Base-by-base conservation (phyloP, 108 stramenopile species). In the Cyclostephanos invisitatus region DNA sequence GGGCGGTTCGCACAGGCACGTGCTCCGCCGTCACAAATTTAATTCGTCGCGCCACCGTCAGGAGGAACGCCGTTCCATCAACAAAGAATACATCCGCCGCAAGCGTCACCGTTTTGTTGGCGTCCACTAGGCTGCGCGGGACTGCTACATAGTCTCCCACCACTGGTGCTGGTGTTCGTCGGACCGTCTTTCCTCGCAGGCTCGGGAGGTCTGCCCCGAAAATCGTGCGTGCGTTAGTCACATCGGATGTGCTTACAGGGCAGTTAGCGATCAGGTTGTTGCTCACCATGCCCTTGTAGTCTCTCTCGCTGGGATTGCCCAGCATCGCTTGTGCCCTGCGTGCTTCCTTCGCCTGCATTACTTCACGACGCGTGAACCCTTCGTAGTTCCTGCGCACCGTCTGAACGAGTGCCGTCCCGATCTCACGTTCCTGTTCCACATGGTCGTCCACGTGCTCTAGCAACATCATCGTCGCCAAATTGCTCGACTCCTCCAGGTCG, bases 81-180 rank as follows among this genome's bases (percentile, higher is more conserved):
- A 32, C 32, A 32, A 32, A 32, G 32, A 3, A 32, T 4, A 32
- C 32, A 32, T 32, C 88, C 14, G 59, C 63, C 0, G 32, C 57
- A 27, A 88, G 11, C 0, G 67, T 77, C 32, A 84, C 70, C 32
- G 58, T 21, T 5, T 66, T 29, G 61, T 72, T 47, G 12, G 38
- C 24, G 3, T 58, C 47, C 1, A 83, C 12, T 17, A 85, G 11
- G 1, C 55, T 38, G 15, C 18, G 3, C 17, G 81, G 85, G 11
- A 78, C 57, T 6, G 64, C 44, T 0, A 74, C 60, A 17, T 67
- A 63, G 1, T 75, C 32, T 2, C 62, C 17, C 2, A 51, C 62
- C n/a, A 80, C 83, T 10, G 29, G 44, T 7, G 35, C 27, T 0
- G 78, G 67, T 47, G 75, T 68, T 0, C 60, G 22, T 21, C 68